A percentile compares a stretch with the other conserved stretches of the same genome.
These are phyloP conservation scores for Brassica rapa DNA, from an alignment of 345 rosid genomes.

Conservation along the genomic window DNA sequence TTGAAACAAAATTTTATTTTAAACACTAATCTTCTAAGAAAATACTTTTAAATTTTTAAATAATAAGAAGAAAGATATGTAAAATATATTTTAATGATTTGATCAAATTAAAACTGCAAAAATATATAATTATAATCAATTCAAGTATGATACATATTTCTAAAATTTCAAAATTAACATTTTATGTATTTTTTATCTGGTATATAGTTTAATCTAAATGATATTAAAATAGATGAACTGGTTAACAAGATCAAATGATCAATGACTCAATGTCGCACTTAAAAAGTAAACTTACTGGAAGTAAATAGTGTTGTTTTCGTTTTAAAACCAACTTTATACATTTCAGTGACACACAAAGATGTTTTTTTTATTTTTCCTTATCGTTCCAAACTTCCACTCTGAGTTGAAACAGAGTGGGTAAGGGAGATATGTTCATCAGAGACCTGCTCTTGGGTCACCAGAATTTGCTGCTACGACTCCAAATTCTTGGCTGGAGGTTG, in stretches of 20 bases:
- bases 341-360: background rate
- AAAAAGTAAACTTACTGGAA: background rate
- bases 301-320: background rate
- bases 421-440: conserved; percentile 28
- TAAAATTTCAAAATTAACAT: too few relatives aligned
- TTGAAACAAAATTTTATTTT: too few relatives aligned
- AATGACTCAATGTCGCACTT: background rate
- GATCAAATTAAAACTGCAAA: too few relatives aligned
- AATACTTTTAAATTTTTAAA: too few relatives aligned
- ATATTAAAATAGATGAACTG: too few relatives aligned
- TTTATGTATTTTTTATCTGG: too few relatives aligned
- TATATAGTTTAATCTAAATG: too few relatives aligned
- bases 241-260: background rate
- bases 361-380: background rate
- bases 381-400: conserved; percentile 5
- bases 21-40: too few relatives aligned
- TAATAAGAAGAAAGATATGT: too few relatives aligned
- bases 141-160: too few relatives aligned
- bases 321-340: background rate
- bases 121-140: too few relatives aligned
- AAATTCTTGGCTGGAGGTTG: conserved; percentile 32
- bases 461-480: conserved; percentile 72
- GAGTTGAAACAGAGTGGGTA: conserved; percentile 4
- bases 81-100: too few relatives aligned
- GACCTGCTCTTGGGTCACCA: conserved; percentile 64